These are phyloP conservation scores for Triticum turgidum DNA, from an alignment of 176 grass and related monocot genomes.

Conservation along the genomic window DNA sequence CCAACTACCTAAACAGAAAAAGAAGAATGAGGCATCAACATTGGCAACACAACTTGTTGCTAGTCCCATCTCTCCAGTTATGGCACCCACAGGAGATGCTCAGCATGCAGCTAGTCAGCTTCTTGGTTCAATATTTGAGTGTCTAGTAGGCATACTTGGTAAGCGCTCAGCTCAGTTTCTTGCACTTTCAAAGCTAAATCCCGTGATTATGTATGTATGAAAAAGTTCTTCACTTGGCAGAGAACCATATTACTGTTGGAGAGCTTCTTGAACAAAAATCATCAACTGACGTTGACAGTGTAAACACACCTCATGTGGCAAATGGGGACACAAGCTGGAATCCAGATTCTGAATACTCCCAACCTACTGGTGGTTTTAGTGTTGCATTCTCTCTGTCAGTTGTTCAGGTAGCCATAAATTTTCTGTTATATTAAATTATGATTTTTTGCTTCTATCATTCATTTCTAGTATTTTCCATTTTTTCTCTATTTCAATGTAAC, in stretches of 20 bases:
- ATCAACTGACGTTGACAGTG: conserved; percentile 56
- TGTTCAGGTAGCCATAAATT: conserved; percentile 64
- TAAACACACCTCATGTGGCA: conserved; percentile 58
- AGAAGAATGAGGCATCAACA: conserved; percentile 54
- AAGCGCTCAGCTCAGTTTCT: conserved; percentile 36
- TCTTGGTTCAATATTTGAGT: conserved; percentile 74
- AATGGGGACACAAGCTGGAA: conserved; percentile 67
- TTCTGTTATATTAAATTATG: conserved; percentile 17
- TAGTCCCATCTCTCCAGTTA: conserved; percentile 78
- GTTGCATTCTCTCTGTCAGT: conserved; percentile 88
- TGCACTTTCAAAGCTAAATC: conserved; percentile 32
- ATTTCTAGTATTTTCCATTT: neutral
- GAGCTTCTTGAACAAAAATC: conserved; percentile 92
- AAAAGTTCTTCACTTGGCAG: conserved; percentile 44
- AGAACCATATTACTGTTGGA: conserved; percentile 91
- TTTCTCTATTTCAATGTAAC: conserved; percentile 14
- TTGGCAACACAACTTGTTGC: conserved; percentile 61
- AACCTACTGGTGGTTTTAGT: conserved; percentile 91
- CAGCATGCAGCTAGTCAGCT: conserved; percentile 67
- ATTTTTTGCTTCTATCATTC: conserved; percentile 7
- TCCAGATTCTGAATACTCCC: conserved; percentile 84
- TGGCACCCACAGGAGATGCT: conserved; percentile 78
- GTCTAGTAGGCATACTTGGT: conserved; percentile 81
- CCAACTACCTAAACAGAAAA: conserved; percentile 68
- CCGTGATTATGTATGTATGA: conserved; percentile 31